phyloP scores from a whole-genome alignment of 768 basidiomycete species.

The Russula olivacea region DNA sequence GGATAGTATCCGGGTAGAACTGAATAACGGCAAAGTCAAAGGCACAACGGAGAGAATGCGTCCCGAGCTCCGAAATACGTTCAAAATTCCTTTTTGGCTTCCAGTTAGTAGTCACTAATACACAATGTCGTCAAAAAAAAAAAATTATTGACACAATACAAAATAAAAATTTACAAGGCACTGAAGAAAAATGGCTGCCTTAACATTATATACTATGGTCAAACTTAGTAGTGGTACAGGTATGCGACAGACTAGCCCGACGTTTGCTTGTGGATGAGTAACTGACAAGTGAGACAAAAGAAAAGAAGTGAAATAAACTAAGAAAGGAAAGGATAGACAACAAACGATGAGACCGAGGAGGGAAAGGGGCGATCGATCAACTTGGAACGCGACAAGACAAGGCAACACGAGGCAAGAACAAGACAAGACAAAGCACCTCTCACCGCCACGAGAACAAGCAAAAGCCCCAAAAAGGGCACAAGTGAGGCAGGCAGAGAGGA shows the following conservation, averaged over 20 bases:
- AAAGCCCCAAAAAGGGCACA: not conserved
- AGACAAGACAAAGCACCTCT: constrained; percentile 1
- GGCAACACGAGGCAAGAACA: not conserved
- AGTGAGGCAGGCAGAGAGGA: not conserved
- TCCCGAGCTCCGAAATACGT: too few relatives aligned
- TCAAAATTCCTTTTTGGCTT: too few relatives aligned
- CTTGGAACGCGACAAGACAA: not conserved
- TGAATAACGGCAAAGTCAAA: too few relatives aligned
- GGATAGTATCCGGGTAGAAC: too few relatives aligned
- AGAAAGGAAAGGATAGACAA: constrained; percentile 3
- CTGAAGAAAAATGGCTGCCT: constrained; percentile 5
- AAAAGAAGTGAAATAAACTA: not conserved
- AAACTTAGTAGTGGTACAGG: constrained; percentile 23
- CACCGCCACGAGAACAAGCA: not conserved
- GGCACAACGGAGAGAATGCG: too few relatives aligned
- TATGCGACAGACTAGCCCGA: constrained; percentile 25
- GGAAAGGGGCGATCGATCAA: constrained; percentile 2
- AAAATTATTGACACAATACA: not conserved
- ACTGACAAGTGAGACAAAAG: constrained; percentile 9
- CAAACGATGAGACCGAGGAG: not conserved
- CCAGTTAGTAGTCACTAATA: not conserved
- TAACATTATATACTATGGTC: constrained; percentile 26
- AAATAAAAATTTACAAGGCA: too few relatives aligned
- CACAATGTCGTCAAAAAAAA: not conserved
- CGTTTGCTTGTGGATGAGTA: constrained; percentile 23